phyloP scores from a whole-genome alignment of 192 early-diverging fungal species.

The Gigaspora rosea region DNA sequence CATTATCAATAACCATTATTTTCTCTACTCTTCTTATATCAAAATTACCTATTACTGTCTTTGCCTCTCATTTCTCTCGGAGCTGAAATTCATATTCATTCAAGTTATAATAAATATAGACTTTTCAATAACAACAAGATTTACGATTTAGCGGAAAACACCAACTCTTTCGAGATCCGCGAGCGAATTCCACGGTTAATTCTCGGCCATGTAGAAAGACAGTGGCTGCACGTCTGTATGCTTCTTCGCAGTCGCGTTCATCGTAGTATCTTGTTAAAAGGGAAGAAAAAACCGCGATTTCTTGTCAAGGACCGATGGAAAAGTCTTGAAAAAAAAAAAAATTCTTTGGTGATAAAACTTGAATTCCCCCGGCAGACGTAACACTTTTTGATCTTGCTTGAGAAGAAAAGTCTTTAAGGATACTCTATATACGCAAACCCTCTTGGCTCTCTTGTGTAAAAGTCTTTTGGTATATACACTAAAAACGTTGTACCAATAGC shows the following conservation, averaged over 20 bases:
- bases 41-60: slow-evolving; percentile 12
- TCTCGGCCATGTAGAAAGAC: slow-evolving; percentile 22
- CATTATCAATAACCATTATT: background rate
- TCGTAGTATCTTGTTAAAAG: slow-evolving; percentile 24
- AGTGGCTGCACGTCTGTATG: slow-evolving; percentile 7
- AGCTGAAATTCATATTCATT: background rate
- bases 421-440: slow-evolving; percentile 34
- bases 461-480: slow-evolving; percentile 31
- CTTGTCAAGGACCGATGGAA: slow-evolving; percentile 30
- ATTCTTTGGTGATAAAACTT: slow-evolving; percentile 6
- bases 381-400: slow-evolving; percentile 19
- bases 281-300: slow-evolving; percentile 22
- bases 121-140: background rate
- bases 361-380: slow-evolving; percentile 2
- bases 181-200: slow-evolving; percentile 26
- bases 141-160: background rate
- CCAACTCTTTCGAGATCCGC: slow-evolving; percentile 24
- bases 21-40: background rate
- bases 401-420: slow-evolving; percentile 25
- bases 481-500: background rate
- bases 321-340: slow-evolving; percentile 12
- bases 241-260: slow-evolving; percentile 31
- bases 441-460: slow-evolving; percentile 28
- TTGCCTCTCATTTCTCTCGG: slow-evolving; percentile 30
- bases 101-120: background rate